Base-by-base conservation (phyloP, 331 rosid species). In the Quercus lobata region DNA sequence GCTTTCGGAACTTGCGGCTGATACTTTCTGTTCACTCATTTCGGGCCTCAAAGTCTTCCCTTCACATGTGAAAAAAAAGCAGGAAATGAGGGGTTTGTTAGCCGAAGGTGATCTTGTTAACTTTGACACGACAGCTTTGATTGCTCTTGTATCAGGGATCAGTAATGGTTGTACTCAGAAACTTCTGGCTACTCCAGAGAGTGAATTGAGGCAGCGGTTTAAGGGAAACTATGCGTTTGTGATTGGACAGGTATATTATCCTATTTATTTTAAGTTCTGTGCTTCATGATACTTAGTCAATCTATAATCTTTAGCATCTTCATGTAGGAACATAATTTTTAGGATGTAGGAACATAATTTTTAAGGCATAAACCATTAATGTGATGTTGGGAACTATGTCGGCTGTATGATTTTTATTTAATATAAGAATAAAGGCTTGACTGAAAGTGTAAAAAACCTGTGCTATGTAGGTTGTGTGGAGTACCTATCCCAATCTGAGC, bases 71-170 rank as follows among this genome's bases (percentile, higher is more conserved):
- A 57, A 76, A 76, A 75, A 12, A 41, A 41, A 41, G 46, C 12
- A 8, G 46, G 46, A 41, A 41, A 25, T 82, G 25, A 65, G 69
- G 57, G 63, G 32, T 54, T 69, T 57, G 49, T 68, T 83, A 78
- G 82, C 73, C 71, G 86, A 84, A 57, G 83, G 75, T 58, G 82
- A 90, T 79, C 71, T 87, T 61, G 77, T 92, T 34, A 91, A 94
- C 78, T 91, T 92, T 77, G 97, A 91, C 84, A 94, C 98, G n/a
- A 94, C 97, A 21, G 89, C 98, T 71, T 83, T 94, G 89, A 89
- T 94, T 84, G 98, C 98, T 60, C 79, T 89, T 72, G 91, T 94
- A 11, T 90, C 98, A 4, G 97, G 91, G 65, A 94, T 91, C 73
- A 92, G 98, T 83, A 94, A 92, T 85, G 97, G 93, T 2, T 87